Evolutionary conservation across 352 stramenopile species (phyloP), one percentile per base, ranked within the genome.

Genomic region (Phytophthora megakarya): DNA sequence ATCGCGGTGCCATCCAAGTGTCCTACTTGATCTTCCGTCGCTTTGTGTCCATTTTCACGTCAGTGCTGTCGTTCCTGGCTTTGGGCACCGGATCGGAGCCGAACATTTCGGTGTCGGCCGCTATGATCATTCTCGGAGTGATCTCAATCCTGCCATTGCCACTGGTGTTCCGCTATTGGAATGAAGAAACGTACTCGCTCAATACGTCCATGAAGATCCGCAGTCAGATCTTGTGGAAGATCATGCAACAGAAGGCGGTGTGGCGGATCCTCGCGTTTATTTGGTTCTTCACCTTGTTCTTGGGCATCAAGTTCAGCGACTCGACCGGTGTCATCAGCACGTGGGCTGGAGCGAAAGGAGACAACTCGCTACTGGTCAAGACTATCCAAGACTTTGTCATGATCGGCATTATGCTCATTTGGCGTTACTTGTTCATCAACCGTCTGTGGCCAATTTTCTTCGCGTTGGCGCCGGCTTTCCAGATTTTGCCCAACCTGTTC

Each of bases 191-290:
- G 40, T 87, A 88, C 63, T 85, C 72, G 59, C 69, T 88, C 43
- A 73, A 81, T 37, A 87, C 67, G 50, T 81, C 72, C 45, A 75
- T 88, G 66, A 81, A 80, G 64, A 78, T 84, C 28, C 81, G 79
- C 35, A 80, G 68, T 16, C 73, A 84, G 50, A 87, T 84, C 51
- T 69, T 87, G 49, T 89, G 78, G 81, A 90, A 89, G 67, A 86
- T 88, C 70, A 86, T 88, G 70, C 75, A 88, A 67, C 81, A 90
- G 61, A 88, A 89, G 56, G 81, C 78, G 8, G 79, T 90, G 71
- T 89, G 81, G 79, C 75, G 74, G 22, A 81, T 88, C 52, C 61
- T 90, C 13, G 75, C 73, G 37, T 90, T 90, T 61, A 83, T 86
- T 53, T 80, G 70, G 43, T 72, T 86, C 53, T 90, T 86, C 56